Evolutionary conservation across 108 stramenopile species (phyloP).

Genomic region (Bacterosira constricta): DNA sequence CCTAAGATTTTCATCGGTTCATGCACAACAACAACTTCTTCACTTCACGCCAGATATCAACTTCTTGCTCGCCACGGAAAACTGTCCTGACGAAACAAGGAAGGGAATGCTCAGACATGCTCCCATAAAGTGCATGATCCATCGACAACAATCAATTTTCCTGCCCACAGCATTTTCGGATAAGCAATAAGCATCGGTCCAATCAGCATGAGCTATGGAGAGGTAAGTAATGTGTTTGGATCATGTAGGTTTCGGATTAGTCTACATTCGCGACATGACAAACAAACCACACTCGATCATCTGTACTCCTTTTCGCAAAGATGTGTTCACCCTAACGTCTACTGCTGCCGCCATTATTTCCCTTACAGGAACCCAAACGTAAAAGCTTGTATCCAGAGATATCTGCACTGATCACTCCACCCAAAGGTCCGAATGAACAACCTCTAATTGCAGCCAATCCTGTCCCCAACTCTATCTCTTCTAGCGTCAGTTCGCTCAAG

Average conservation of each 20-base stretch:
- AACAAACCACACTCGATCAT: no score
- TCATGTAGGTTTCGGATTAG: no score
- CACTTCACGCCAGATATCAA: no score
- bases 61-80: no score
- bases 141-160: no score
- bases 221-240: constrained; percentile 3
- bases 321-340: not conserved
- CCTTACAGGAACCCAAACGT: not conserved
- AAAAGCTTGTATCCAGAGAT: not conserved
- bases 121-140: not conserved
- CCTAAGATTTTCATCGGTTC: no score
- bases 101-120: not conserved
- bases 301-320: no score
- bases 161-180: no score
- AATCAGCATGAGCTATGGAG: not conserved
- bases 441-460: not conserved
- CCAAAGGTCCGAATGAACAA: not conserved
- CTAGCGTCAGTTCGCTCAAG: not conserved
- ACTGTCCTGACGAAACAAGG: not conserved
- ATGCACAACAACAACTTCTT: no score
- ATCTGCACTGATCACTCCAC: constrained; percentile 28
- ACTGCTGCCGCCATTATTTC: not conserved
- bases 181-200: not conserved
- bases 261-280: no score
- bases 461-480: not conserved